These are phyloP conservation scores for Beauveria asiatica DNA, from an alignment of 2,329 filamentous ascomycete genomes.

Conservation along the genomic window DNA sequence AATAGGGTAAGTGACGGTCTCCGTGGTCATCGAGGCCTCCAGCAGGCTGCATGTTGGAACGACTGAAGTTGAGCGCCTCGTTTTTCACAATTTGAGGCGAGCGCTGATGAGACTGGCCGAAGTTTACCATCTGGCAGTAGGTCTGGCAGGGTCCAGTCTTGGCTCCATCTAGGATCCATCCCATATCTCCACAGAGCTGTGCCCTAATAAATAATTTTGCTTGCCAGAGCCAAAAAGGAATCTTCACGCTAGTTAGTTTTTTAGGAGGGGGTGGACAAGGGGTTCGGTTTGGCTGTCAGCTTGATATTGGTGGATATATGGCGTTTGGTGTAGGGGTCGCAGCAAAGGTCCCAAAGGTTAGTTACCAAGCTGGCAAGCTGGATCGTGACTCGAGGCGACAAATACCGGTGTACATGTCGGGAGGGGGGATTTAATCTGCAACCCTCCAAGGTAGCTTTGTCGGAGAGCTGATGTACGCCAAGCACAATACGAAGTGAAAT, in stretches of 20 bases:
- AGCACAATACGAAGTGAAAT: conserved; percentile 7
- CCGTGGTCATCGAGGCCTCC: background rate
- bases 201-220: background rate
- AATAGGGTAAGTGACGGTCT: background rate
- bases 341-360: background rate
- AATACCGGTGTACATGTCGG: background rate
- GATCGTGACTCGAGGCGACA: background rate
- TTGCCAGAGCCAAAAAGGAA: background rate
- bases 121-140: background rate
- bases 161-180: conserved; percentile 8
- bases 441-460: background rate
- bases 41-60: background rate
- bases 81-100: background rate
- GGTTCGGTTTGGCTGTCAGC: conserved; percentile 1
- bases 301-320: background rate
- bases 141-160: background rate
- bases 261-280: background rate
- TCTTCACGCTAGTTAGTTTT: background rate
- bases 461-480: background rate
- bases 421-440: background rate
- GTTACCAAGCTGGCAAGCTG: background rate
- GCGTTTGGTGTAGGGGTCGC: background rate
- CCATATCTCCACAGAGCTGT: background rate
- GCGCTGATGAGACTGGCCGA: background rate
- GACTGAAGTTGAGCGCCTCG: background rate